Conservation (phyloP, 305 asterid genomes). For the Striga hermonthica region DNA sequence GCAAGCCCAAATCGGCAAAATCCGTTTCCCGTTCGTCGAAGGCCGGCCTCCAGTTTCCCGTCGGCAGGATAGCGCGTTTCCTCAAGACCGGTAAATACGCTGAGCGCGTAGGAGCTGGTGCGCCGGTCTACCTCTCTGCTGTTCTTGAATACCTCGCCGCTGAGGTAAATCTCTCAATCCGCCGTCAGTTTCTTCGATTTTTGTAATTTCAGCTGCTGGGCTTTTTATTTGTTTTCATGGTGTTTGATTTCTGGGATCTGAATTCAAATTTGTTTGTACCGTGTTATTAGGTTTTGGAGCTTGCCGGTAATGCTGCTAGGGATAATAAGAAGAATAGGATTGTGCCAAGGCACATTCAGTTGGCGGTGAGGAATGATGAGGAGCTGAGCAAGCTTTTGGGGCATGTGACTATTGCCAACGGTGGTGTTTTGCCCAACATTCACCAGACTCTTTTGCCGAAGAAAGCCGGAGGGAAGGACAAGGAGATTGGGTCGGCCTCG, state of each 20-base stretch:
- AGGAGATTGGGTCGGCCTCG: conserved; percentile 50
- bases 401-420: conserved; percentile 51
- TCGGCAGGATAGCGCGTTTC: conserved; percentile 53
- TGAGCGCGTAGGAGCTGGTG: conserved; percentile 57
- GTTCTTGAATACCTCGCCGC: conserved; percentile 62
- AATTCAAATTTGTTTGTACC: not conserved
- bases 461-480: conserved; percentile 44
- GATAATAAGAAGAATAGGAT: conserved; percentile 69
- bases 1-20: conserved; percentile 44
- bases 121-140: conserved; percentile 59
- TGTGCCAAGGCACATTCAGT: conserved; percentile 58
- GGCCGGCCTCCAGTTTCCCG: conserved; percentile 66
- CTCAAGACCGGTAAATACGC: conserved; percentile 56
- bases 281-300: conserved; percentile 46
- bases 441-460: conserved; percentile 50
- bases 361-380: conserved; percentile 67
- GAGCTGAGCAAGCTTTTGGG: conserved; percentile 60
- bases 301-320: conserved; percentile 71
- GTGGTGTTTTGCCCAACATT: conserved; percentile 61
- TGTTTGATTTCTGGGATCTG: not conserved
- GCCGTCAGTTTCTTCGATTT: not conserved
- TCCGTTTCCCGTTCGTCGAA: conserved; percentile 47
- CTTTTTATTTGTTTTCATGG: not conserved
- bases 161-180: conserved; percentile 16
- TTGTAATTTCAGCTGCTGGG: not conserved